Evolutionary conservation across 2,329 filamentous ascomycete genomes (phyloP).

Genomic region (Xylaria sp.): DNA sequence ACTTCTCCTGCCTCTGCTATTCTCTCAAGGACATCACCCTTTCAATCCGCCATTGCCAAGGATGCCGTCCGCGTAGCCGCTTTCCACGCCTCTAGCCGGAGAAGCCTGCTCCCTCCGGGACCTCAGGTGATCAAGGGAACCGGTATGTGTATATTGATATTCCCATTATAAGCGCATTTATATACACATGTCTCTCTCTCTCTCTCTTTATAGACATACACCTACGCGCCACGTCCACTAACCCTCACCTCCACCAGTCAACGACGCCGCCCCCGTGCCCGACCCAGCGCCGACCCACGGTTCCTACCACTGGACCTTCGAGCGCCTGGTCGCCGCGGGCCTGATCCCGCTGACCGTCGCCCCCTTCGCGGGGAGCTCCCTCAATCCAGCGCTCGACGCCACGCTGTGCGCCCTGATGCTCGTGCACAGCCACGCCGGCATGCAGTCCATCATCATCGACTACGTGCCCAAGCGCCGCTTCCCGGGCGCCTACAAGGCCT

Average conservation of each 20-base stretch:
- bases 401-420: constrained; percentile 84
- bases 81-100: constrained; percentile 86
- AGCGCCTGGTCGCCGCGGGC: constrained; percentile 82
- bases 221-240: too few relatives aligned
- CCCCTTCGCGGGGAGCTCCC: constrained; percentile 89
- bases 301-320: constrained; percentile 98
- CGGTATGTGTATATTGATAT: constrained; percentile 60
- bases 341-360: constrained; percentile 89
- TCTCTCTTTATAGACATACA: too few relatives aligned
- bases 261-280: constrained; percentile 84
- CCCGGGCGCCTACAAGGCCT: constrained; percentile 72
- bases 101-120: constrained; percentile 81
- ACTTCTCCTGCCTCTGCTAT: constrained; percentile 46
- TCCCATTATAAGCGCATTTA: not conserved
- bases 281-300: constrained; percentile 80
- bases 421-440: constrained; percentile 94
- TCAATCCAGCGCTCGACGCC: constrained; percentile 91
- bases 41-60: constrained; percentile 47
- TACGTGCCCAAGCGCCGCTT: constrained; percentile 82
- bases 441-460: constrained; percentile 90
- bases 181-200: too few relatives aligned
- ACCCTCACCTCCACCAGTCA: constrained; percentile 68
- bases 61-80: constrained; percentile 71
- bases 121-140: constrained; percentile 83
- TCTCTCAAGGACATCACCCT: constrained; percentile 49